These are phyloP conservation scores for Fusarium sp. DNA, from an alignment of 2,329 filamentous ascomycete genomes.

Conservation along the genomic window DNA sequence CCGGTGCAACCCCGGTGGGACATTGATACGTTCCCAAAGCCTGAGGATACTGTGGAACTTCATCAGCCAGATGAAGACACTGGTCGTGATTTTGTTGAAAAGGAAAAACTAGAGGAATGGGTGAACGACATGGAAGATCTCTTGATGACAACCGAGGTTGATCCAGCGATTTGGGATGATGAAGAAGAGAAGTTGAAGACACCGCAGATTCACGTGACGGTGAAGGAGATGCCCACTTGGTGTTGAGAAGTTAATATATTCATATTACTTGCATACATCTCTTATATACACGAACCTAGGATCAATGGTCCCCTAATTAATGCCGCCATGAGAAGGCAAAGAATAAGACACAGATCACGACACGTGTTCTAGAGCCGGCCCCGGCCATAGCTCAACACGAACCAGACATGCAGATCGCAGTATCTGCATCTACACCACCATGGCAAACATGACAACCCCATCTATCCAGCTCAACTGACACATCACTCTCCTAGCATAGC, in stretches of 20 bases:
- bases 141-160: slow-evolving; percentile 20
- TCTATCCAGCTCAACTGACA: neutral
- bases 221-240: slow-evolving; percentile 3
- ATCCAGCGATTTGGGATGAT: slow-evolving; percentile 17
- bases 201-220: slow-evolving; percentile 10
- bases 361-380: neutral
- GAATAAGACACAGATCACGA: no score
- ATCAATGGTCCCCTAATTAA: no score
- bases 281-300: neutral
- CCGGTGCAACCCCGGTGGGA: slow-evolving; percentile 31
- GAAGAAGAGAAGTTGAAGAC: slow-evolving; percentile 11
- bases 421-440: slow-evolving; percentile 17
- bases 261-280: no score
- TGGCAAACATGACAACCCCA: slow-evolving; percentile 17
- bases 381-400: neutral
- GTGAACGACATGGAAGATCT: slow-evolving; percentile 30
- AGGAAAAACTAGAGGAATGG: slow-evolving; percentile 22
- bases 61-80: slow-evolving; percentile 7
- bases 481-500: neutral
- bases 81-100: slow-evolving; percentile 2
- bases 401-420: neutral
- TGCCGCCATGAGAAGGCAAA: no score
- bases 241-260: neutral
- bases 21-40: neutral
- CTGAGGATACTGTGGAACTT: slow-evolving; percentile 16